Evolutionary conservation across 495 filamentous ascomycete species (phyloP), one percentile per base, ranked within the genome.

Genomic region (Aspergillus olivimuriae): DNA sequence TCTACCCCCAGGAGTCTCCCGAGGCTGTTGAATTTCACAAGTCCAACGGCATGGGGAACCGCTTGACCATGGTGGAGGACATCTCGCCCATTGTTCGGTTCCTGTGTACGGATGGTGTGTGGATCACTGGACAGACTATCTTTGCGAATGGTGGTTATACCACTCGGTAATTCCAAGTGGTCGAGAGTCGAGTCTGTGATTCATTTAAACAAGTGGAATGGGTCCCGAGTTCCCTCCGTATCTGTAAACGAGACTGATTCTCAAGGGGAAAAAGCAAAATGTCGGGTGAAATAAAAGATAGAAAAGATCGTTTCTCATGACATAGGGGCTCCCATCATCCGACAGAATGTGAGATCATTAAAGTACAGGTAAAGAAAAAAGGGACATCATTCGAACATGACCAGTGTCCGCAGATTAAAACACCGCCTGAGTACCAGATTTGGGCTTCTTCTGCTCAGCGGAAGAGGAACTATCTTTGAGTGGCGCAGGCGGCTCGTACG

Each of bases 81-180:
- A 70, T 68, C 35, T 59, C 64, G 15, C 66, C 61, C 3, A 51
- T 70, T 19, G 48, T 69, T 14, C 51, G 52, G 16, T 69, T 69
- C 48, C 46, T 69, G 11, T 63, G 57, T 31, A 66, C 59, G 2
- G 65, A 66, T 34, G 62, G 53, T 2, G 40, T 43, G 0, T 69
- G 65, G 65, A 63, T 66, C 39, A 63, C 63, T 9, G 61, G 63
- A 4, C 66, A 70, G 51, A 66, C 64, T n/a, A 61, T 65, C 32
- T 66, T 69, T 43, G 61, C 61, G 2, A 68, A 70, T 43, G 61
- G 62, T 26, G 66, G 63, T 7, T 64, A 66, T 26, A 70, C 63
- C 4, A 65, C 57, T 41, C 57, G 63, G 10, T 68, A 47, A n/a
- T n/a, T n/a, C n/a, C n/a, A n/a, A n/a, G n/a, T n/a, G n/a, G n/a